These are phyloP conservation scores for Aspergillus fructus DNA, from an alignment of 2,329 filamentous ascomycete genomes.

Conservation along the genomic window DNA sequence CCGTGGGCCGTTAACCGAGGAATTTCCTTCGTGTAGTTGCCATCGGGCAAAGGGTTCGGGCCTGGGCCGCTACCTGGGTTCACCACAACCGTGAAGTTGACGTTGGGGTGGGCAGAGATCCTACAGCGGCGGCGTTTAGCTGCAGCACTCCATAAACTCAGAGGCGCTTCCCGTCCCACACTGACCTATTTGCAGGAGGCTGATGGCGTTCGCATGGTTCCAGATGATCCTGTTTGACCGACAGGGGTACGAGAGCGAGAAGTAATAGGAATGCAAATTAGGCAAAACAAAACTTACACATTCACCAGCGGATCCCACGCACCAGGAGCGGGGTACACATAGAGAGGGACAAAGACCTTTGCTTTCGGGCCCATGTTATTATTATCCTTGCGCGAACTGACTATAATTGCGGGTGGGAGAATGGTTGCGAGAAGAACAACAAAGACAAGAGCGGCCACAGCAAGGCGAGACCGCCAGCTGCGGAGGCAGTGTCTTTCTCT, in stretches of 20 bases:
- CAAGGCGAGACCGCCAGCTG: constrained; percentile 29
- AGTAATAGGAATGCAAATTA: constrained; percentile 9
- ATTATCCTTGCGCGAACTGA: constrained; percentile 35
- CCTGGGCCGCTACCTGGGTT: constrained; percentile 52
- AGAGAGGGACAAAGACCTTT: constrained; percentile 49
- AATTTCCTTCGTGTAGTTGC: constrained; percentile 45
- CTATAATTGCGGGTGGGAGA: constrained; percentile 34
- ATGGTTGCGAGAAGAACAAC: constrained; percentile 32
- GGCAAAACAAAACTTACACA: constrained; percentile 36
- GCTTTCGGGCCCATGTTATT: constrained; percentile 37
- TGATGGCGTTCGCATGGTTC: constrained; percentile 19
- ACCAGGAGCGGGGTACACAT: constrained; percentile 49
- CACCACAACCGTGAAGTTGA: constrained; percentile 52
- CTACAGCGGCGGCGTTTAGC: constrained; percentile 32
- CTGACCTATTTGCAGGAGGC: constrained; percentile 14
- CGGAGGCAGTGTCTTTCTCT: constrained; percentile 28
- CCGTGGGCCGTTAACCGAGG: constrained; percentile 40
- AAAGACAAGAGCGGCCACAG: constrained; percentile 26
- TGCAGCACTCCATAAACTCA: constrained; percentile 13
- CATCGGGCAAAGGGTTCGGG: constrained; percentile 41
- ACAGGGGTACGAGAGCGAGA: constrained; percentile 8
- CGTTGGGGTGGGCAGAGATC: constrained; percentile 37
- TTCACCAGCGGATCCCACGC: constrained; percentile 48
- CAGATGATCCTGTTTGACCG: constrained; percentile 6
- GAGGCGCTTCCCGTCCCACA: constrained; percentile 13